Percentiles rank a stretch among this genome's conserved stretches.
These are phyloP conservation scores for Craspedostauros australis DNA, from an alignment of 108 stramenopile genomes.

Conservation along the genomic window DNA sequence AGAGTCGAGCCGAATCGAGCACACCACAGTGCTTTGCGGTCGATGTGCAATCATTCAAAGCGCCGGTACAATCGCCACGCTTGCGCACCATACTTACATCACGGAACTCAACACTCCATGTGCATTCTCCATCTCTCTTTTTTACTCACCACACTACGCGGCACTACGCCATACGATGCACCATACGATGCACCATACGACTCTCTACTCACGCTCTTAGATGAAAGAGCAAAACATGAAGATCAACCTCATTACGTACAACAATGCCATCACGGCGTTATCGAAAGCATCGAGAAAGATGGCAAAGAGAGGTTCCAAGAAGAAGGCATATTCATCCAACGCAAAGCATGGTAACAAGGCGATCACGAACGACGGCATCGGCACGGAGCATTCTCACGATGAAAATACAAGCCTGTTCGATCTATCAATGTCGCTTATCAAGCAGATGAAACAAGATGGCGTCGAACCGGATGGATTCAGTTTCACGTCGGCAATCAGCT, in stretches of 20 bases:
- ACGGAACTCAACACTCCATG: too few species aligned
- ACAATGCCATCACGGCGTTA: constrained; percentile 65
- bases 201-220: constrained; percentile 1
- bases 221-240: constrained; percentile 54
- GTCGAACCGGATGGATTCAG: constrained; percentile 66
- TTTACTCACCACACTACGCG: too few species aligned
- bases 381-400: neutral
- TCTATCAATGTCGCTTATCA: constrained; percentile 29
- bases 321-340: constrained; percentile 6
- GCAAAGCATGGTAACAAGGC: neutral
- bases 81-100: too few species aligned
- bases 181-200: too few species aligned
- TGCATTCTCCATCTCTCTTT: too few species aligned
- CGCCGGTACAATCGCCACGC: too few species aligned
- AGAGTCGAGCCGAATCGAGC: too few species aligned
- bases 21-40: too few species aligned
- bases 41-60: too few species aligned
- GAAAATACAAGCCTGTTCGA: neutral
- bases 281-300: constrained; percentile 36
- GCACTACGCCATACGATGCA: too few species aligned
- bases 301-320: neutral
- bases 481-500: constrained; percentile 70
- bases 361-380: neutral
- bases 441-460: constrained; percentile 58
- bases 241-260: constrained; percentile 76